Percentiles rank a stretch among this genome's conserved stretches.
Conservation (phyloP, 1,284 basidiomycete species). For the Moniliella sp. region DNA sequence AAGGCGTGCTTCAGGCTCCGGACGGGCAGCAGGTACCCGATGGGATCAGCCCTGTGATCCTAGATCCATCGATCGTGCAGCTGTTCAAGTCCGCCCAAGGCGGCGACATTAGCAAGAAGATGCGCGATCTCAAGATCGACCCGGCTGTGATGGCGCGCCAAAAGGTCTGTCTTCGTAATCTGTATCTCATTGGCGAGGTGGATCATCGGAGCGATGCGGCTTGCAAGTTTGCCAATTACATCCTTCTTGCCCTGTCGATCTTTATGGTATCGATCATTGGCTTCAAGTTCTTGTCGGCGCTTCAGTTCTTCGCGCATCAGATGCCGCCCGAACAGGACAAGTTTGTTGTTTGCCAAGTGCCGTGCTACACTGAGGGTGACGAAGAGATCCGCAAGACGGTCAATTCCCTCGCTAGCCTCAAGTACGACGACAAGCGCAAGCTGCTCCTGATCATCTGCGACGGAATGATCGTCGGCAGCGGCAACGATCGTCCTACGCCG, state of each 20-base stretch:
- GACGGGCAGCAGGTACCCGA: slow-evolving; percentile 44
- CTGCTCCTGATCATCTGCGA: slow-evolving; percentile 84
- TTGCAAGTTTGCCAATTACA: slow-evolving; percentile 75
- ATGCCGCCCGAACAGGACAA: slow-evolving; percentile 91
- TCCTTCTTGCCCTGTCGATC: slow-evolving; percentile 67
- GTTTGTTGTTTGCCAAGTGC: slow-evolving; percentile 93
- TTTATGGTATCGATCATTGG: slow-evolving; percentile 88
- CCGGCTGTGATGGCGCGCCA: slow-evolving; percentile 50
- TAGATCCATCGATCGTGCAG: slow-evolving; percentile 50
- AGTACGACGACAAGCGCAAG: slow-evolving; percentile 96
- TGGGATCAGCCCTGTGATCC: slow-evolving; percentile 47
- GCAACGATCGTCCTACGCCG: slow-evolving; percentile 44
- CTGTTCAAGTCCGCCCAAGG: slow-evolving; percentile 68
- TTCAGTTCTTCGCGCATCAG: slow-evolving; percentile 59
- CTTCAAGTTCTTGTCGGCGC: slow-evolving; percentile 89
- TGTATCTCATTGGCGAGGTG: slow-evolving; percentile 73
- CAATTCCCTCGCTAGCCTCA: slow-evolving; percentile 75
- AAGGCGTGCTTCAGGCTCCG: slow-evolving; percentile 41
- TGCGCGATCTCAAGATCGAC: slow-evolving; percentile 50
- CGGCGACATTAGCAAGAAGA: slow-evolving; percentile 56
- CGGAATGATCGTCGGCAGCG: slow-evolving; percentile 90
- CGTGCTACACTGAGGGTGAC: slow-evolving; percentile 90
- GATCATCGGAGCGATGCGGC: slow-evolving; percentile 76
- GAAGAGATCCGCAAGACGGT: slow-evolving; percentile 68
- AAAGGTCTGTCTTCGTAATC: slow-evolving; percentile 66